These are phyloP conservation scores for Elaeis guineensis DNA, from an alignment of 176 grass and related monocot species.

Conservation along the genomic window DNA sequence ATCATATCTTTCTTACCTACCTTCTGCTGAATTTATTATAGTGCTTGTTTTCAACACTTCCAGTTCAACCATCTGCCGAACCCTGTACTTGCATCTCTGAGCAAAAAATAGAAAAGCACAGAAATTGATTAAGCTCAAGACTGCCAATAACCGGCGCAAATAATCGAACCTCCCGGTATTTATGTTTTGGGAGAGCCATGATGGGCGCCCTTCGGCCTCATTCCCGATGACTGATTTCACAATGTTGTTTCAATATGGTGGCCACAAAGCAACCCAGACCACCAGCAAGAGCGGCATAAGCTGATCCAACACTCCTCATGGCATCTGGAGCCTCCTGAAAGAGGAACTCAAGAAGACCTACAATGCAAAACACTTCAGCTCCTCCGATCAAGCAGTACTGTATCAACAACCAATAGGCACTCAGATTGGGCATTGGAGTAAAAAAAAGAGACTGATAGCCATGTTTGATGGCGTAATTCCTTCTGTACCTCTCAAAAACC, in stretches of 20 bases:
- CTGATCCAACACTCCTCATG: constrained; percentile 75
- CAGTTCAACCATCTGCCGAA: constrained; percentile 1
- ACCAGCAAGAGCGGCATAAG: constrained; percentile 84
- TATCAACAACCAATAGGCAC: constrained; percentile 90
- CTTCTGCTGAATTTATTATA: neutral
- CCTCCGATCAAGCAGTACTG: constrained; percentile 87
- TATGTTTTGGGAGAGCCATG: constrained; percentile 93
- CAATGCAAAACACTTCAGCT: constrained; percentile 89
- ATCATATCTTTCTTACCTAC: too few species aligned
- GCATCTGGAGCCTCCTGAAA: constrained; percentile 98
- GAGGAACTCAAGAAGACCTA: constrained; percentile 81
- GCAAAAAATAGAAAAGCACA: constrained; percentile 59
- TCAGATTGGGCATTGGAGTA: constrained; percentile 68
- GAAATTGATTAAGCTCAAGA: constrained; percentile 63
- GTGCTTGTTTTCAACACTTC: neutral
- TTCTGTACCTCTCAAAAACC: constrained; percentile 67
- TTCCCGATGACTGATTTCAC: constrained; percentile 56
- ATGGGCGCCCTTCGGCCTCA: constrained; percentile 15
- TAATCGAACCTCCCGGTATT: constrained; percentile 73
- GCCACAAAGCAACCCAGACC: constrained; percentile 82
- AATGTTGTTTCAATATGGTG: constrained; percentile 61
- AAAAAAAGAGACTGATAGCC: constrained; percentile 54
- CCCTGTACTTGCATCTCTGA: constrained; percentile 58
- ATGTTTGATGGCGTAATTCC: constrained; percentile 58
- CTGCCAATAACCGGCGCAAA: constrained; percentile 68